Evolutionary conservation across 2,329 filamentous ascomycete genomes (phyloP).

Genomic region (Exophiala calicioides): DNA sequence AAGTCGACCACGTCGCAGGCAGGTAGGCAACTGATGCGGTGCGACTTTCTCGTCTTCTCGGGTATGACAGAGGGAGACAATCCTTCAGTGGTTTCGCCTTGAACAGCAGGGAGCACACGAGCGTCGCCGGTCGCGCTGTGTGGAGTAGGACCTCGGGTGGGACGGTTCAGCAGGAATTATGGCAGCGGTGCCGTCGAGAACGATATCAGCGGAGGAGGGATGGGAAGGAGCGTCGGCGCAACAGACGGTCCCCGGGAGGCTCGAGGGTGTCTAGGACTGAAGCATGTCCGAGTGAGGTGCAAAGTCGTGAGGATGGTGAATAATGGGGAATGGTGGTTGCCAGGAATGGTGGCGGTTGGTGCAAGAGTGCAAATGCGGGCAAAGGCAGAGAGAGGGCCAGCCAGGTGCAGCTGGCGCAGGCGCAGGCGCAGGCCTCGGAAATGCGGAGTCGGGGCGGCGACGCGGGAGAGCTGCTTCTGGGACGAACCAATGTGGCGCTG

Average conservation of each 20-base stretch:
- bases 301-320: neutral
- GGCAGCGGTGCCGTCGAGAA: neutral
- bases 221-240: neutral
- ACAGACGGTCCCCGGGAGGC: neutral
- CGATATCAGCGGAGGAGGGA: neutral
- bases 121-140: conserved; percentile 1
- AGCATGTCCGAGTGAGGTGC: neutral
- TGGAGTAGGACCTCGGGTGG: neutral
- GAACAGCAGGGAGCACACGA: conserved; percentile 4
- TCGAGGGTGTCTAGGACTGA: neutral
- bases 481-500: conserved; percentile 16
- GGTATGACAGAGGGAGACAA: conserved; percentile 23
- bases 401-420: neutral
- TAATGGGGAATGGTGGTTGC: too few species aligned
- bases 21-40: conserved; percentile 11
- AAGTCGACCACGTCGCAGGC: conserved; percentile 1
- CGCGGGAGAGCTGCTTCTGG: conserved; percentile 5
- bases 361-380: conserved; percentile 6
- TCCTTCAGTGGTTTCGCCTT: conserved; percentile 6
- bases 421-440: conserved; percentile 4
- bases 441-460: conserved; percentile 14
- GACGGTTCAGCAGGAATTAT: too few species aligned
- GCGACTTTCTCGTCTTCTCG: conserved; percentile 18
- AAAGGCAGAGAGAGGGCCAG: neutral
- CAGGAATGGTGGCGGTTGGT: too few species aligned